Evolutionary conservation across 208 protist species (phyloP).

Genomic region (Leishmania braziliensis): DNA sequence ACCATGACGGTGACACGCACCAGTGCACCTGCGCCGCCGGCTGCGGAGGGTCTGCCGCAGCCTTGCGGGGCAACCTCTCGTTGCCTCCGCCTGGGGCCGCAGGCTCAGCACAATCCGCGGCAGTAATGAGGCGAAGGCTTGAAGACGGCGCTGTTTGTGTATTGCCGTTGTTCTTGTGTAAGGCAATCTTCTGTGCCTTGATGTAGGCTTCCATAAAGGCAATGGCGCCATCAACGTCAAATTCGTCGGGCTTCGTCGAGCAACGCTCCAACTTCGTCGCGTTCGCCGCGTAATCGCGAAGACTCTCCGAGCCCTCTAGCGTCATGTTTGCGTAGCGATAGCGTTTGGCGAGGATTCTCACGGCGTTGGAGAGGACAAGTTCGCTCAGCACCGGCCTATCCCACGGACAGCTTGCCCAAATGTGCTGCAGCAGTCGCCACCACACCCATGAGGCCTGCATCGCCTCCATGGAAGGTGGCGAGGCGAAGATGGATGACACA

Average conservation of each 20-base stretch:
- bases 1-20: conserved; percentile 36
- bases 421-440: conserved; percentile 51
- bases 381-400: conserved; percentile 40
- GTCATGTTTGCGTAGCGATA: conserved; percentile 48
- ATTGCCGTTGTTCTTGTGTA: neutral
- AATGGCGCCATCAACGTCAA: conserved; percentile 48
- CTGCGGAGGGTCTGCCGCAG: neutral
- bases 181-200: conserved; percentile 6
- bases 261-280: neutral
- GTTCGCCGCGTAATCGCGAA: conserved; percentile 13
- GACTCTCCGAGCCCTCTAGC: conserved; percentile 13
- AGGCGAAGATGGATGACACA: neutral
- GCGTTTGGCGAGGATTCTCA: conserved; percentile 52
- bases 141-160: neutral
- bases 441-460: conserved; percentile 29
- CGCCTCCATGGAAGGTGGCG: conserved; percentile 2
- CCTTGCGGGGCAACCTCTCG: neutral
- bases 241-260: conserved; percentile 31
- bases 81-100: too few species aligned
- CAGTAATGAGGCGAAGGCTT: conserved; percentile 14
- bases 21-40: conserved; percentile 30
- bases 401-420: conserved; percentile 46
- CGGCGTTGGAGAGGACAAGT: conserved; percentile 69
- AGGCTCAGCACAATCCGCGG: conserved; percentile 8
- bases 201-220: conserved; percentile 49